These are phyloP conservation scores for Nakazawaea ernobii DNA, from an alignment of 805 yeast genomes.

Conservation along the genomic window DNA sequence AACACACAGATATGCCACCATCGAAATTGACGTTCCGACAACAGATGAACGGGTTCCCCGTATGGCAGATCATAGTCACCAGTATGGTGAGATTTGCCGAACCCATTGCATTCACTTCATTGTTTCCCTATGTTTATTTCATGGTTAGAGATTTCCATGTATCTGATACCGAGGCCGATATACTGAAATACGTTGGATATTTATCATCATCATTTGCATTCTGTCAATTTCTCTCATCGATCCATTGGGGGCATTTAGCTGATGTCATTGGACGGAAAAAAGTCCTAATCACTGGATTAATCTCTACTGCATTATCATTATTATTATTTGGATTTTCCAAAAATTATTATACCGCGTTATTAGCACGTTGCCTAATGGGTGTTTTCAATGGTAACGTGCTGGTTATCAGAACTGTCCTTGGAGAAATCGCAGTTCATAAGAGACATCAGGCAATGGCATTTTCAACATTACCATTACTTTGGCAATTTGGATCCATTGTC, in stretches of 20 bases:
- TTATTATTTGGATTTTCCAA: slow-evolving; percentile 48
- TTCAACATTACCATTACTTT: slow-evolving; percentile 53
- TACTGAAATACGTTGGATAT: slow-evolving; percentile 57
- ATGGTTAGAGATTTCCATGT: slow-evolving; percentile 55
- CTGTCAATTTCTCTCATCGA: slow-evolving; percentile 50
- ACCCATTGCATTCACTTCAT: slow-evolving; percentile 58
- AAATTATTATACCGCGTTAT: slow-evolving; percentile 45
- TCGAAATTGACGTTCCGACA: no score
- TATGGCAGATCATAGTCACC: slow-evolving; percentile 37
- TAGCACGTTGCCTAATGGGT: slow-evolving; percentile 51
- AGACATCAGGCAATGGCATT: slow-evolving; percentile 60
- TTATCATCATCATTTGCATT: slow-evolving; percentile 58
- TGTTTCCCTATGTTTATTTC: slow-evolving; percentile 59
- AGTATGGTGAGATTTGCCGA: slow-evolving; percentile 49
- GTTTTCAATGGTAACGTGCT: slow-evolving; percentile 59
- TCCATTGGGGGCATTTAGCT: slow-evolving; percentile 55
- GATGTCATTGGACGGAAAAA: slow-evolving; percentile 54
- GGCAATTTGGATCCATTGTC: slow-evolving; percentile 53
- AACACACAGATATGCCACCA: no score
- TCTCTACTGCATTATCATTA: slow-evolving; percentile 45
- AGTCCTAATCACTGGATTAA: slow-evolving; percentile 43
- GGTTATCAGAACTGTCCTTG: slow-evolving; percentile 56
- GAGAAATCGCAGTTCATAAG: slow-evolving; percentile 52
- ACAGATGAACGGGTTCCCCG: slow-evolving; percentile 40
- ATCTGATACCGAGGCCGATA: slow-evolving; percentile 44